Conservation (phyloP, 176 grass and related monocot genomes). For the Hyparrhenia diplandra region DNA sequence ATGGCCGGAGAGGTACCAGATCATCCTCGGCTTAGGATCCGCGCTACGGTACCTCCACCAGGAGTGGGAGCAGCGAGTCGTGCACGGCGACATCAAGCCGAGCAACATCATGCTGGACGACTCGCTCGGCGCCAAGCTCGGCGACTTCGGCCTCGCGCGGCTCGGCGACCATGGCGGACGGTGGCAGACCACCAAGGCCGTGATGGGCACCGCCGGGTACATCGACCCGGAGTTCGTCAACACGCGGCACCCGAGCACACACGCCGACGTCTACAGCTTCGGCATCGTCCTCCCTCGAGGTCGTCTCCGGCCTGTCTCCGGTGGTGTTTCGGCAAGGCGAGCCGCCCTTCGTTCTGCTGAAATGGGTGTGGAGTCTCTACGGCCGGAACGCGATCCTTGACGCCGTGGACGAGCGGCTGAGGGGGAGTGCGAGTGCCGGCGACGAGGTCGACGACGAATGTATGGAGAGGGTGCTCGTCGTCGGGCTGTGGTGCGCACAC, state of each 20-base stretch:
- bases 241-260: background rate
- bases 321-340: background rate
- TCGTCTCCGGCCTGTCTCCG: background rate
- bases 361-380: background rate
- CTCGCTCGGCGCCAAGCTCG: slow-evolving; percentile 6
- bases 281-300: slow-evolving; percentile 23
- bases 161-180: slow-evolving; percentile 6
- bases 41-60: slow-evolving; percentile 2
- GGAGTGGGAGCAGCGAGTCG: slow-evolving; percentile 20
- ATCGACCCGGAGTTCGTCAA: background rate
- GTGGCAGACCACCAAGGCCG: background rate
- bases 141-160: slow-evolving; percentile 32
- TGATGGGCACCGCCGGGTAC: background rate
- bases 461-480: background rate
- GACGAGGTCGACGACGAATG: background rate
- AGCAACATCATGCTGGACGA: slow-evolving; percentile 1
- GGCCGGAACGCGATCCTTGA: background rate
- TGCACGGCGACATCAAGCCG: slow-evolving; percentile 30
- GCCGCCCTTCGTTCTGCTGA: background rate
- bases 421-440: background rate
- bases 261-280: slow-evolving; percentile 7
- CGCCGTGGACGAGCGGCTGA: background rate
- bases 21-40: background rate
- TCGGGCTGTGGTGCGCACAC: background rate
- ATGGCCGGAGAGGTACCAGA: background rate